Evolutionary conservation across 208 protist species (phyloP), one percentile per base, ranked within the genome.

Genomic region (Trypanosoma theileri): DNA sequence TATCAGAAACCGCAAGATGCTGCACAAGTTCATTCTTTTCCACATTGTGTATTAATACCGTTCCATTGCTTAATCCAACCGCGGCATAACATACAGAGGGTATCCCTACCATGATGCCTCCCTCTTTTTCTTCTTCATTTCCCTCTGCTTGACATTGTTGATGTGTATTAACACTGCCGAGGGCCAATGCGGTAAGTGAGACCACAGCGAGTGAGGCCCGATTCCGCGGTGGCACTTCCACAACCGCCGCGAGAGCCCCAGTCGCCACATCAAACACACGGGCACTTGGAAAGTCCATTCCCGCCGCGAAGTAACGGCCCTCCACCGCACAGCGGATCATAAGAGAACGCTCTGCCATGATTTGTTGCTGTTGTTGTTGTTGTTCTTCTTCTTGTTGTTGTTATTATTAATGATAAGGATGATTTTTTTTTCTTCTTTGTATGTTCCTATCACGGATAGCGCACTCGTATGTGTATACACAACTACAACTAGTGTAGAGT

Each of bases 201-300:
- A 88, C 56, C 0, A 80, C 71, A 17, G 84, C 79, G 22, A 89
- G 76, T 0, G 84, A 81, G 17, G 61, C 61, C 56, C 78, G 77
- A 41, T 73, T 72, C 11, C 71, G 80, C 41, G 58, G 58, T 0
- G 85, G 79, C n/a, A 88, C 67, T 31, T 85, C 79, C 17, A 92
- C 73, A n/a, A 85, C 75, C 12, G 80, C 62, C 2, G 66, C 79
- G 9, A 95, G 76, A 13, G 59, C 22, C 0, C 79, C 83, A 24
- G 79, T 82, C 7, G 75, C 66, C 12, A 85, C 81, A 73, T 93
- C 83, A 73, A 95, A 92, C n/a, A 95, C 84, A 35, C 86, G 80
- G 4, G 84, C 87, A 50, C 63, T 81, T 10, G 90, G 87, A 73
- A 86, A 90, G 69, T 95, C 90, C 50, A 85, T 93, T 31, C 77